phyloP scores from a whole-genome alignment of 345 rosid species.

The Populus deltoides region DNA sequence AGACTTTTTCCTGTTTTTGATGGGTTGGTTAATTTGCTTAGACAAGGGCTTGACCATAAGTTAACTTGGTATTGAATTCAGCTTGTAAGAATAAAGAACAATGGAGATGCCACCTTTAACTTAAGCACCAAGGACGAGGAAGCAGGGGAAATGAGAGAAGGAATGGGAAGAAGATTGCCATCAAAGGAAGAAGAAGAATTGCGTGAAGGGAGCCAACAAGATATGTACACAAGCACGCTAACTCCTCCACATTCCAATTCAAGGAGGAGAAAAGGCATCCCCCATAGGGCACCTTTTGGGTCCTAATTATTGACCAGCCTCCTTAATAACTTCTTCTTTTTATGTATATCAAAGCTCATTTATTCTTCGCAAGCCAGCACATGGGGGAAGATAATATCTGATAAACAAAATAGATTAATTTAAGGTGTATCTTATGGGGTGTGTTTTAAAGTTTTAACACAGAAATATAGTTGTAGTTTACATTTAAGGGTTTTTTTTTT shows the following conservation, averaged over 20 bases:
- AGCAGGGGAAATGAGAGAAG: conserved; percentile 38
- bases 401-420: neutral
- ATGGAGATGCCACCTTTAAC: conserved; percentile 53
- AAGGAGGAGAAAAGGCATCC: conserved; percentile 86
- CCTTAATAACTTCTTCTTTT: conserved; percentile 1
- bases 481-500: neutral
- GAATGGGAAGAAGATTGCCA: conserved; percentile 26
- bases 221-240: conserved; percentile 52
- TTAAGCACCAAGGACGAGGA: conserved; percentile 44
- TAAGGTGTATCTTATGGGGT: neutral
- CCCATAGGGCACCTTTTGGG: conserved; percentile 71
- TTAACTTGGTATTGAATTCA: conserved; percentile 17
- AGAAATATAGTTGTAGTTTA: neutral
- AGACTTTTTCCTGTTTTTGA: neutral
- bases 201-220: conserved; percentile 61
- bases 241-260: conserved; percentile 53
- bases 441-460: neutral
- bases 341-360: conserved; percentile 19
- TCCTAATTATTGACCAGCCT: neutral
- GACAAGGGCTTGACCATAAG: neutral
- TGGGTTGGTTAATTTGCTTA: neutral
- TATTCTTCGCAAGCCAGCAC: conserved; percentile 12
- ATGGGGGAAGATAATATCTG: neutral
- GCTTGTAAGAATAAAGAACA: conserved; percentile 75
- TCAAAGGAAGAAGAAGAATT: conserved; percentile 47